Base-by-base conservation (phyloP, 345 rosid species). In the Brassica carinata region DNA sequence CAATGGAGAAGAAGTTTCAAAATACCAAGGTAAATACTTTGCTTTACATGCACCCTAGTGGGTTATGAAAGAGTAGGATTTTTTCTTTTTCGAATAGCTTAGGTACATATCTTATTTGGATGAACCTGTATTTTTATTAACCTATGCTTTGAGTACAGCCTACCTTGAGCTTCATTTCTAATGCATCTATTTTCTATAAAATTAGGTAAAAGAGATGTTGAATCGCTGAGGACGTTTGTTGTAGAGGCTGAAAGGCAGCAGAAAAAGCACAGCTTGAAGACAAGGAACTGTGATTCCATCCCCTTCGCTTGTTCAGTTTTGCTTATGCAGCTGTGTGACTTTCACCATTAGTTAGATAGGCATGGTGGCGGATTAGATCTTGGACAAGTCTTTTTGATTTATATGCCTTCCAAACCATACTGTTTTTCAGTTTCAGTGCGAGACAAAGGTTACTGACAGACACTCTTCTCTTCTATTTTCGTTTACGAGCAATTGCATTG, bases 171-270 rank as follows among this genome's bases (percentile, higher is more conserved):
- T n/a, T 71, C 8, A 57, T 65, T 2, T 71, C 13, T 36, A 3
- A 26, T 70, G 18, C 57, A 1, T 33, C 3, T 11, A 8, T n/a
- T 26, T 53, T 64, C 0, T 63, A 13, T 27, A n/a, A 76, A 57
- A 26, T 36, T 83, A 94, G 97, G 98, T 27, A 85, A 84, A 72
- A 87, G 97, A 77, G 87, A 91, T 69, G 88, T 89, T 15, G 94
- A 89, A 75, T 91, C 91, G n/a, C 92, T 94, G 2, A 91, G 84
- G 83, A 59, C 86, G 4, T 92, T 94, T 78, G 91, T 81, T 55
- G 76, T 92, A 78, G 95, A 89, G 82, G 98, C 96, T 10, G 97
- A 67, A 94, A 94, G 82, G 98, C 95, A 31, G 95, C 94, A 59
- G 85, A 86, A 73, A 90, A 91, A 76, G 90, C 92, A 17, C 88